Conservation (phyloP, 2,329 filamentous ascomycete genomes). For the Alternaria incomplexa region DNA sequence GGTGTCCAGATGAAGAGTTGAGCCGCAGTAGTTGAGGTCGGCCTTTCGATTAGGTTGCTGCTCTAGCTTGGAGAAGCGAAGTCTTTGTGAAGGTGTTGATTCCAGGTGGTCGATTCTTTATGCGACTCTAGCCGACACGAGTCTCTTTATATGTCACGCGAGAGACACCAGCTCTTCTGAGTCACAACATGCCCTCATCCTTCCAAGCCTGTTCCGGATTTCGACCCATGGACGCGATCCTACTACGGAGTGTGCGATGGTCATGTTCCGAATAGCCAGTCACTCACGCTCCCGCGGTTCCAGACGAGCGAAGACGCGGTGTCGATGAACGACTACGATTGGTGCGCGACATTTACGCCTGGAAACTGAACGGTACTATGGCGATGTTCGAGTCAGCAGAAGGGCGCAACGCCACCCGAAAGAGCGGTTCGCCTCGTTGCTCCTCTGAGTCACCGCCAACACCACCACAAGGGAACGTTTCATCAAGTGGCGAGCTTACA, state of each 20-base stretch:
- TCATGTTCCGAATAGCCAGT: too few relatives aligned
- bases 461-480: not conserved
- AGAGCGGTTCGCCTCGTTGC: not conserved
- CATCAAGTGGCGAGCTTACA: too few relatives aligned
- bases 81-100: too few relatives aligned
- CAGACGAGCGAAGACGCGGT: not conserved
- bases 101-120: too few relatives aligned
- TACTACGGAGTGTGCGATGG: too few relatives aligned
- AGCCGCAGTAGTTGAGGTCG: too few relatives aligned
- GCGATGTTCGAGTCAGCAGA: not conserved
- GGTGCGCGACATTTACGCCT: not conserved
- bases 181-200: not conserved
- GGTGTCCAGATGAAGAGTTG: not conserved
- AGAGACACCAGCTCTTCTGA: not conserved
- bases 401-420: not conserved
- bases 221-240: not conserved
- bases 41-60: not conserved
- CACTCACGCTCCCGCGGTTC: not conserved
- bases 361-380: not conserved
- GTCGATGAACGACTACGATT: fast-evolving
- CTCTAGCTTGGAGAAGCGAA: too few relatives aligned
- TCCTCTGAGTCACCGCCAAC: not conserved
- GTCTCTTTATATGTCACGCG: not conserved
- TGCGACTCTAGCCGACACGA: not conserved
- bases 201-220: too few relatives aligned